These are phyloP conservation scores for Serendipita sp. DNA, from an alignment of 768 basidiomycete species.

Conservation along the genomic window DNA sequence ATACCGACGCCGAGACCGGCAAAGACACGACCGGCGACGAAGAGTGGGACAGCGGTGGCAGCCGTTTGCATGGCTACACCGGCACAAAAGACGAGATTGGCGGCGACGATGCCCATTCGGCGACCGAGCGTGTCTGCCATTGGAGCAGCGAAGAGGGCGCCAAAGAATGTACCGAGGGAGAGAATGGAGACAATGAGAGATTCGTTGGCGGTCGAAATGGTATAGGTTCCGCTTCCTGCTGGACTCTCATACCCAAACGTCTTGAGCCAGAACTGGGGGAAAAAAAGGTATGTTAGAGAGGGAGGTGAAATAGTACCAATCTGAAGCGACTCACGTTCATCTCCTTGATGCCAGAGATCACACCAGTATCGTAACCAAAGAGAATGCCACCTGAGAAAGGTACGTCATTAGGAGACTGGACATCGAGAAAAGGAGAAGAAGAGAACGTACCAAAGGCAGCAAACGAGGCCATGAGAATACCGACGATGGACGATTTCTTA, in stretches of 20 bases:
- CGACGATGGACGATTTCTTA: background rate
- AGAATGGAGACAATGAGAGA: conserved; percentile 50
- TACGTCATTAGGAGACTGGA: background rate
- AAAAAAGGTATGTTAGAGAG: too few species aligned
- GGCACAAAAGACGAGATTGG: conserved; percentile 35
- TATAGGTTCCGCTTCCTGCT: conserved; percentile 17
- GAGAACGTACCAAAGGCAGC: conserved; percentile 16
- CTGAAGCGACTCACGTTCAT: conserved; percentile 22
- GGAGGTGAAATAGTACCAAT: too few species aligned
- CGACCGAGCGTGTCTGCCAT: conserved; percentile 41
- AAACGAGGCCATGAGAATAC: conserved; percentile 17
- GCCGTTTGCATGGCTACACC: conserved; percentile 56
- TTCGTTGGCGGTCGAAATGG: conserved; percentile 15
- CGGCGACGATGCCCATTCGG: conserved; percentile 29
- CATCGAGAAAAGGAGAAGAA: background rate
- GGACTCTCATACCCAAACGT: conserved; percentile 22
- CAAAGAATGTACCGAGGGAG: conserved; percentile 76
- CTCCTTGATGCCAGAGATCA: conserved; percentile 58
- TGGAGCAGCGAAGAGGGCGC: conserved; percentile 33
- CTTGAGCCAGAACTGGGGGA: conserved; percentile 11
- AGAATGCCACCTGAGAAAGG: conserved; percentile 10
- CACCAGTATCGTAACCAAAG: conserved; percentile 66
- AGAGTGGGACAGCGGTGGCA: conserved; percentile 33
- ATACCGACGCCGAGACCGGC: conserved; percentile 72
- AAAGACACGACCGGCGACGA: conserved; percentile 56